Evolutionary conservation across 1,284 basidiomycete genomes (phyloP).

Genomic region (Leccinum laetum): DNA sequence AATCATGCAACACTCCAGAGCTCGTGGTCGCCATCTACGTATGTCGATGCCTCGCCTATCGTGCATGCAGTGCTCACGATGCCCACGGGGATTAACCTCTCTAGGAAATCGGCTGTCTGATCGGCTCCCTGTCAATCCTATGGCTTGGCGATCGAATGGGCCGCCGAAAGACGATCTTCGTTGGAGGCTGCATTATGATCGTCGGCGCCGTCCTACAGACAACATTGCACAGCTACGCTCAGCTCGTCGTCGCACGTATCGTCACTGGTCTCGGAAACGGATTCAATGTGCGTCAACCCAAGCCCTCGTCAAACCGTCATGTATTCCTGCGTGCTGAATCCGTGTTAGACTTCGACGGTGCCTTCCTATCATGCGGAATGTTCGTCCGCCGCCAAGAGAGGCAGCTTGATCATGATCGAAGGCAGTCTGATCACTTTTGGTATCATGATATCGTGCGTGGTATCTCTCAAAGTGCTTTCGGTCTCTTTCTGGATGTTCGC

Average conservation of each 20-base stretch:
- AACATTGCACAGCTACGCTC: constrained; percentile 44
- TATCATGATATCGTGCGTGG: constrained; percentile 65
- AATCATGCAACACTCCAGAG: constrained; percentile 34
- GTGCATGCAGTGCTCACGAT: not conserved
- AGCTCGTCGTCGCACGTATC: constrained; percentile 52
- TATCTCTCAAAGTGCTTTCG: not conserved
- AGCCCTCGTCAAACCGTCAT: not conserved
- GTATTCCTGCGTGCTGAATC: constrained; percentile 1
- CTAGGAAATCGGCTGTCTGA: constrained; percentile 35
- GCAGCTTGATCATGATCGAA: constrained; percentile 69
- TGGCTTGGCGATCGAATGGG: constrained; percentile 48
- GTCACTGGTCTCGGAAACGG: constrained; percentile 62
- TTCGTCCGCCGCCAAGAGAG: constrained; percentile 58
- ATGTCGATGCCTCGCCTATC: not conserved
- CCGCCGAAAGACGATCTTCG: constrained; percentile 48
- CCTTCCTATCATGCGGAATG: constrained; percentile 69
- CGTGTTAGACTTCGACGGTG: constrained; percentile 56
- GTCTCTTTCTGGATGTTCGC: not conserved
- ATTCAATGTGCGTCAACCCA: constrained; percentile 47
- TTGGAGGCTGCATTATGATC: constrained; percentile 52
- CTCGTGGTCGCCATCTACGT: constrained; percentile 32
- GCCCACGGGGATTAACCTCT: not conserved
- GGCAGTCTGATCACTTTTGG: constrained; percentile 70
- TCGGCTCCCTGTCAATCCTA: constrained; percentile 50
- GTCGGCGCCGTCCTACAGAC: constrained; percentile 52